Evolutionary conservation across 140 eudicot genomes (phyloP).

Genomic region (Ambrosia hybrid): DNA sequence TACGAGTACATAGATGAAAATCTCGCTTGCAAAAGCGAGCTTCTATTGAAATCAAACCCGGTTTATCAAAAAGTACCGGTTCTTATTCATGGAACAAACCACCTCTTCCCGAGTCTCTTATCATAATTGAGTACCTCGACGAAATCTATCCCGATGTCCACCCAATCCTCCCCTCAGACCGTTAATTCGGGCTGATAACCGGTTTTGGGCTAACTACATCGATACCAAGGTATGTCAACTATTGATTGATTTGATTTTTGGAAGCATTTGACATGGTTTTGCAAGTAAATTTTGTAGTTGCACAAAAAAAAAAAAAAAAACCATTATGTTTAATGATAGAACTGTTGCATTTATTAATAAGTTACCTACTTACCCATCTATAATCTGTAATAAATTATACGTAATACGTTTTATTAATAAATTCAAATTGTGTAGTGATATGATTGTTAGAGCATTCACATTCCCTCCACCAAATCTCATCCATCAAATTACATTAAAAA

Average conservation of each 20-base stretch:
- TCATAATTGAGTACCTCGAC: constrained; percentile 41
- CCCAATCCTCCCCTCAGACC: constrained; percentile 50
- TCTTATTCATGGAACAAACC: constrained; percentile 32
- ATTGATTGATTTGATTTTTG: not conserved
- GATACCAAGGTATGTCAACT: constrained; percentile 35
- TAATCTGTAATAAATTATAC: too few relatives aligned
- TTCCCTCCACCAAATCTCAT: too few relatives aligned
- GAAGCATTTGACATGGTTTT: not conserved
- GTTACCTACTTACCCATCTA: too few relatives aligned
- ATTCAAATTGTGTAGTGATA: too few relatives aligned
- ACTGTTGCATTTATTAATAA: too few relatives aligned
- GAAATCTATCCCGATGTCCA: constrained; percentile 32
- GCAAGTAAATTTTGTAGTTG: too few relatives aligned
- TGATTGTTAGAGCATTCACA: too few relatives aligned
- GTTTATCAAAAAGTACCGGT: constrained; percentile 47
- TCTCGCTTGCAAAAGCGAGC: constrained; percentile 37
- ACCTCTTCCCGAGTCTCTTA: constrained; percentile 37
- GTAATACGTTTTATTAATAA: too few relatives aligned
- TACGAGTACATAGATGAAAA: constrained; percentile 40
- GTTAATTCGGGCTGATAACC: constrained; percentile 44
- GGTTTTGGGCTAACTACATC: constrained; percentile 51
- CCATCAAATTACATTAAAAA: too few relatives aligned
- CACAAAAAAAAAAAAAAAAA: too few relatives aligned
- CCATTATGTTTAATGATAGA: too few relatives aligned
- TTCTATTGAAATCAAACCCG: constrained; percentile 45